Percentiles rank a stretch among this genome's conserved stretches.
Evolutionary conservation across 108 stramenopile species (phyloP).

Genomic region (Skeletonema menzelii): DNA sequence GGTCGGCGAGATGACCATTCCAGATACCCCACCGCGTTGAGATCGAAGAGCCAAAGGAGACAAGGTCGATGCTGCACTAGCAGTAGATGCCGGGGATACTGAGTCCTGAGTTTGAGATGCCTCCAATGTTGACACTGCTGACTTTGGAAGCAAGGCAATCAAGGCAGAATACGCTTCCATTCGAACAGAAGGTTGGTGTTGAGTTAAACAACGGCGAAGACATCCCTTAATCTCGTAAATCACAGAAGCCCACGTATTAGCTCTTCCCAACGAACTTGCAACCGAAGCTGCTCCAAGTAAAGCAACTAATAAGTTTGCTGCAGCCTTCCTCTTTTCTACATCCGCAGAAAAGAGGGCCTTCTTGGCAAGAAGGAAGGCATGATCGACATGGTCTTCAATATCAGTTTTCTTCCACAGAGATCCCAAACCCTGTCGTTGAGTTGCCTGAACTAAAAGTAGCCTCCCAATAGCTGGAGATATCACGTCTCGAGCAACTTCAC

Average conservation of each 20-base stretch:
- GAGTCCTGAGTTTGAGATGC: conserved; percentile 23
- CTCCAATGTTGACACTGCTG: background rate
- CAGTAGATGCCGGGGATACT: conserved; percentile 15
- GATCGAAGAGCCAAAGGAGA: background rate
- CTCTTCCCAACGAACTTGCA: conserved; percentile 21
- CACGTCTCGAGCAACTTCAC: conserved; percentile 27
- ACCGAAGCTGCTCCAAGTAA: conserved; percentile 33
- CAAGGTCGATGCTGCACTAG: background rate
- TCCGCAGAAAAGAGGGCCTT: conserved; percentile 49
- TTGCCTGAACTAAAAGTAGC: conserved; percentile 30
- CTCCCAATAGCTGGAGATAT: conserved; percentile 35
- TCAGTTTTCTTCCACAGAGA: conserved; percentile 41
- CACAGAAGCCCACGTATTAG: conserved; percentile 6
- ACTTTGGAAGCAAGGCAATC: conserved; percentile 23
- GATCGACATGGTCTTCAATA: conserved; percentile 46
- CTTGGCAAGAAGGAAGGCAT: conserved; percentile 50
- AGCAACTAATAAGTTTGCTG: conserved; percentile 35
- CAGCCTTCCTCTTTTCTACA: conserved; percentile 39
- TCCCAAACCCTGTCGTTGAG: conserved; percentile 21
- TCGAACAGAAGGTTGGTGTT: conserved; percentile 41
- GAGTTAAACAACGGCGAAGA: conserved; percentile 44
- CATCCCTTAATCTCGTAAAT: conserved; percentile 44
- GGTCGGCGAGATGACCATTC: conserved; percentile 12
- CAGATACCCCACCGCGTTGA: background rate
- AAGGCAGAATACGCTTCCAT: conserved; percentile 42